phyloP scores from a whole-genome alignment of 495 filamentous ascomycete species.

The Lepraria neglecta region DNA sequence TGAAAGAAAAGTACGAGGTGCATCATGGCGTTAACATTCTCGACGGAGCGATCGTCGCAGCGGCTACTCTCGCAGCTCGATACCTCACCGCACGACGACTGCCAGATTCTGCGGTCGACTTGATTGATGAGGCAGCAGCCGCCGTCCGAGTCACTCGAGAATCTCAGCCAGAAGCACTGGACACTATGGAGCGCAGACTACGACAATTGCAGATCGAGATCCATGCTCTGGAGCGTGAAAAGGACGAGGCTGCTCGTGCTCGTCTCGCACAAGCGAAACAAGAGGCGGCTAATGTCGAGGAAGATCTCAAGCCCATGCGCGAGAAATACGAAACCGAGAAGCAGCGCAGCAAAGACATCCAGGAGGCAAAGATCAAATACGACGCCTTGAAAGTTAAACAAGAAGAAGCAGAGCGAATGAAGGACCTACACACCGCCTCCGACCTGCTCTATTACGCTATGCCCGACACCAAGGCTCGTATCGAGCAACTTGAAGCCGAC shows the following conservation, averaged over 20 bases:
- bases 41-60: constrained; percentile 84
- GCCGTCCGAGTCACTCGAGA: constrained; percentile 91
- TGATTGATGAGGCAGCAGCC: constrained; percentile 93
- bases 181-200: constrained; percentile 80
- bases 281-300: constrained; percentile 84
- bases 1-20: constrained; percentile 96
- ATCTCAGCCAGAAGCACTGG: constrained; percentile 89
- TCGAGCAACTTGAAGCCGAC: constrained; percentile 71
- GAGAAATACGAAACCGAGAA: constrained; percentile 95
- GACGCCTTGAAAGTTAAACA: constrained; percentile 81
- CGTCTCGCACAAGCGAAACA: constrained; percentile 76
- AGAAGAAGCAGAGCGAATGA: constrained; percentile 81
- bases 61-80: constrained; percentile 80
- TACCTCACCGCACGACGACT: constrained; percentile 87
- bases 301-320: constrained; percentile 83
- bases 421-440: constrained; percentile 74
- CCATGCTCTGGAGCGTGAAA: constrained; percentile 85
- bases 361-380: constrained; percentile 93
- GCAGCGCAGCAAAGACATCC: constrained; percentile 77
- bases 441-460: constrained; percentile 97
- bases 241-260: constrained; percentile 81
- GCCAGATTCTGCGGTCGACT: constrained; percentile 91
- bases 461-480: constrained; percentile 76
- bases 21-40: constrained; percentile 96
- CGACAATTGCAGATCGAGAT: constrained; percentile 95